Evolutionary conservation across 495 filamentous ascomycete species (phyloP), one percentile per base, ranked within the genome.

Genomic region (Rusavskia elegans): DNA sequence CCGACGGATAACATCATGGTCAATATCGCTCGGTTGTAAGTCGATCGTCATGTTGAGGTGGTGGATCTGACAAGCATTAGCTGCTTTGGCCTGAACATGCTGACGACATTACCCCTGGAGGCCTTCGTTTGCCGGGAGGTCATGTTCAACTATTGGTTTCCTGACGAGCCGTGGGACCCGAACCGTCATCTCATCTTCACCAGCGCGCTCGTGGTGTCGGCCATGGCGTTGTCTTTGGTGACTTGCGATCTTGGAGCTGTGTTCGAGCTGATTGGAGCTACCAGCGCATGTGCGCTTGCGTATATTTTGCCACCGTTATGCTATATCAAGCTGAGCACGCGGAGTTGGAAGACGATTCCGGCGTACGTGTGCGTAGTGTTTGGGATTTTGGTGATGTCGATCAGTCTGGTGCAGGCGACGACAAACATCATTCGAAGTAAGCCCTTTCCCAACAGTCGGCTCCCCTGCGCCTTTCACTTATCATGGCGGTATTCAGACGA

Each of bases 61-160:
- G 27, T 2, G 40, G 35, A 35, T 48, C 51, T 9, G 27, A 37
- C 11, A 25, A 64, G 67, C 56, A 70, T 52, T 27, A 74, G 73
- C 58, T 95, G 87, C 63, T 95, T 98, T 58, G 92, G 93, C 4
- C 68, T 97, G 51, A 98, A 98, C 71, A 98, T 98, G 92, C 79
- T 98, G 55, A 97, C 92, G 6, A 98, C 92, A 2, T 71, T 98
- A 42, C 92, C 92, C 3, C 78, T 98, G 37, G 92, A 98, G 69
- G 86, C 87, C 8, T 98, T 98, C 65, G 92, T 98, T 42, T 97
- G 93, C 65, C 80, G 92, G 52, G 89, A 95, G 64, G 92, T 97
- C 40, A 94, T 97, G 84, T 77, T 84, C 35, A 89, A 85, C 45
- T 98, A 95, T 68, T 98, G 81, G 68, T 95, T 87, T 66, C 85